Evolutionary conservation across 2,329 filamentous ascomycete species (phyloP).

Genomic region (Epichloe brachyelytri): DNA sequence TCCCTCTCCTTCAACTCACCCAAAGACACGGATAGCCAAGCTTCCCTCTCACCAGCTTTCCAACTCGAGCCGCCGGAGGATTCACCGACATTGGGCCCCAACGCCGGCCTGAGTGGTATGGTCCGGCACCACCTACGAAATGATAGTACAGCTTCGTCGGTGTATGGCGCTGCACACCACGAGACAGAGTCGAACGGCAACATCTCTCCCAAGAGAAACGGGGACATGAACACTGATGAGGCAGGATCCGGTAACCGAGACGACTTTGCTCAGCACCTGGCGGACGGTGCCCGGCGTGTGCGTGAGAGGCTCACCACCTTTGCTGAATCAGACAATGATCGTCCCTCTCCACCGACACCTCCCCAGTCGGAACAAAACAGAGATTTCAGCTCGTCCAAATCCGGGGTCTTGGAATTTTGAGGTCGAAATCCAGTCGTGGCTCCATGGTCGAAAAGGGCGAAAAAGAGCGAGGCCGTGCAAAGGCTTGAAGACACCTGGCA

Average conservation of each 20-base stretch:
- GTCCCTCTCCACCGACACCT: conserved; percentile 12
- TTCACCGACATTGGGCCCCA: conserved; percentile 68
- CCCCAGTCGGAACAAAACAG: conserved; percentile 24
- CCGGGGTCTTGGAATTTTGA: conserved; percentile 52
- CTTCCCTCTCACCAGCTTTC: conserved; percentile 9
- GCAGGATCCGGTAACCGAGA: conserved; percentile 36
- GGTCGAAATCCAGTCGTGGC: conserved; percentile 53
- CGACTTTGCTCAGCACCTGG: conserved; percentile 62
- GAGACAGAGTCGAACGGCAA: conserved; percentile 10
- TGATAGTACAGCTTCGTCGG: conserved; percentile 69
- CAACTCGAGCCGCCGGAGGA: conserved; percentile 32
- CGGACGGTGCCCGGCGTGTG: conserved; percentile 55
- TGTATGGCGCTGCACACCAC: conserved; percentile 43
- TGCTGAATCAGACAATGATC: conserved; percentile 46
- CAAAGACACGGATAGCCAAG: conserved; percentile 15
- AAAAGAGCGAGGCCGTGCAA: conserved; percentile 30
- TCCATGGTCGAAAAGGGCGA: conserved; percentile 42
- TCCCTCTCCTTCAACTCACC: conserved; percentile 22
- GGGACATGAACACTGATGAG: neutral
- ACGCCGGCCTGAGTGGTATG: conserved; percentile 60
- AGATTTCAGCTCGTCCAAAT: conserved; percentile 22
- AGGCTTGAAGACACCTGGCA: conserved; percentile 47
- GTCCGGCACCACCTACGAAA: conserved; percentile 74
- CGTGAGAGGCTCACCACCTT: conserved; percentile 61
- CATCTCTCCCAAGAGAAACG: neutral